Conservation (phyloP, 305 asterid species). For the Fraxinus velutina region DNA sequence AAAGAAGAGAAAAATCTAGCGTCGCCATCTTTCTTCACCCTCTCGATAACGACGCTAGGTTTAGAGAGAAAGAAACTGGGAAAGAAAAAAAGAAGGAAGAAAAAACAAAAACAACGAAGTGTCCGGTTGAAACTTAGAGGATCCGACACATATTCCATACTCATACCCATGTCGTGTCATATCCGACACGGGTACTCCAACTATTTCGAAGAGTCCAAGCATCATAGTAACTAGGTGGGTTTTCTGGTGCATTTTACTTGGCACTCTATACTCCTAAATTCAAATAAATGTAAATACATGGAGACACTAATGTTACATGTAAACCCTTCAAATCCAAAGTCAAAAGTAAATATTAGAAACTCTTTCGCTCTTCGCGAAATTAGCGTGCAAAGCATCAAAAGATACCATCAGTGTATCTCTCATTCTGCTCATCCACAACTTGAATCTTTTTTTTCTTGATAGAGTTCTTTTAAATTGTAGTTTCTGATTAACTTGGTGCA, state of each 20-base stretch:
- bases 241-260: not conserved
- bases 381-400: not conserved
- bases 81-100: no score
- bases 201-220: no score
- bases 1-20: no score
- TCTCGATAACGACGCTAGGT: no score
- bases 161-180: no score
- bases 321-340: not conserved
- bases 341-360: not conserved
- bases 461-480: not conserved
- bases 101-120: no score
- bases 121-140: no score
- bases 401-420: not conserved
- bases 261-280: not conserved
- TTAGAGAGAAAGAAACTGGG: no score
- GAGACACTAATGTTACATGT: not conserved
- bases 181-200: no score
- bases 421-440: not conserved
- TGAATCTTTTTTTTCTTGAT: not conserved
- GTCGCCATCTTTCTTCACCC: no score
- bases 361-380: not conserved
- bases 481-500: not conserved
- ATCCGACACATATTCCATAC: no score
- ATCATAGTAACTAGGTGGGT: not conserved
- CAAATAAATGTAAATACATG: not conserved